A percentile compares a stretch with the other conserved stretches of the same genome.
Conservation (phyloP, 2,329 filamentous ascomycete species). For the Cadophora sp. region DNA sequence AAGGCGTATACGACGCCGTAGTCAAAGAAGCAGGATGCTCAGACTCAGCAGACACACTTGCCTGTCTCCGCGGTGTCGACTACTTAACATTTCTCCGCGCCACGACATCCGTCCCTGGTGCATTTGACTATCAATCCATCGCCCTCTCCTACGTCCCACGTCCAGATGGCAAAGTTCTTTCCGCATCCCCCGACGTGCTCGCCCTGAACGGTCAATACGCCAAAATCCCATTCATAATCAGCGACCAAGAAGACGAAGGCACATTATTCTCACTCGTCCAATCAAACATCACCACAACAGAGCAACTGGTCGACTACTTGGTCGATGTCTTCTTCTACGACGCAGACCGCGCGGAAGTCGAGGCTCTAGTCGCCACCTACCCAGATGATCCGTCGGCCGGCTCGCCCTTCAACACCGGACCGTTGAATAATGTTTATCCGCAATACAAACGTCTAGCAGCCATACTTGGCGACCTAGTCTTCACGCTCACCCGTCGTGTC, state of each 20-base stretch:
- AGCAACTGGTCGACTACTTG: slow-evolving; percentile 67
- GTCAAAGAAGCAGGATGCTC: slow-evolving; percentile 67
- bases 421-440: slow-evolving; percentile 75
- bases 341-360: slow-evolving; percentile 58
- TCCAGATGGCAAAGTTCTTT: slow-evolving; percentile 70
- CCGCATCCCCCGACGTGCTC: slow-evolving; percentile 67
- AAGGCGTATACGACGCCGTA: slow-evolving; percentile 68
- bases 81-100: slow-evolving; percentile 69
- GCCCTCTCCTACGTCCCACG: slow-evolving; percentile 77
- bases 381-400: slow-evolving; percentile 56
- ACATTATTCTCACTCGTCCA: slow-evolving; percentile 77
- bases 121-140: slow-evolving; percentile 71
- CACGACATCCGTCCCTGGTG: slow-evolving; percentile 71
- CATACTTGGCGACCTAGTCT: slow-evolving; percentile 76
- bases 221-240: slow-evolving; percentile 68
- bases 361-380: slow-evolving; percentile 67
- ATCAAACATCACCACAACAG: slow-evolving; percentile 67
- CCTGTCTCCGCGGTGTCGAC: slow-evolving; percentile 67
- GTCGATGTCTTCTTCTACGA: slow-evolving; percentile 62
- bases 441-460: slow-evolving; percentile 80
- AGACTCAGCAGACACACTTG: slow-evolving; percentile 60
- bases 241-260: slow-evolving; percentile 82
- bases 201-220: slow-evolving; percentile 59
- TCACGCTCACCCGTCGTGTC: slow-evolving; percentile 72
- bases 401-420: slow-evolving; percentile 73